These are phyloP conservation scores for Achlya hypogyna DNA, from an alignment of 352 stramenopile species.

Conservation along the genomic window DNA sequence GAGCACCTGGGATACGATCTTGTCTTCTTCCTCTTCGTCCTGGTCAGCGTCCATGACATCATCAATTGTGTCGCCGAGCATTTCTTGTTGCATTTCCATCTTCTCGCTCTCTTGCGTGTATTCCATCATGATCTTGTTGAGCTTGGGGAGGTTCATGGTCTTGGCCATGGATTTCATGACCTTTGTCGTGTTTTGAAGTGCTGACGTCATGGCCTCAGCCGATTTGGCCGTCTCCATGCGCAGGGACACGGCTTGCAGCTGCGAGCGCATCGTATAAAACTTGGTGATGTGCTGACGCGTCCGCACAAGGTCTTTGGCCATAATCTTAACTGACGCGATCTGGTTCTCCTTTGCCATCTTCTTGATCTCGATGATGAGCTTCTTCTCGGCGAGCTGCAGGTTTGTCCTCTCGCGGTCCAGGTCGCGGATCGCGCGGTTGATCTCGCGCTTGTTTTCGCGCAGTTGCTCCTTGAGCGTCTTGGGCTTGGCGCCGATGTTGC, in stretches of 20 bases:
- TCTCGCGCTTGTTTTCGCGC: conserved; percentile 97
- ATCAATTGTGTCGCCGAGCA: conserved; percentile 96
- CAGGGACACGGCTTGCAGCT: conserved; percentile 92
- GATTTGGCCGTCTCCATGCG: conserved; percentile 94
- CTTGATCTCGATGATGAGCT: conserved; percentile 96
- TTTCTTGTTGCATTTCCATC: conserved; percentile 97
- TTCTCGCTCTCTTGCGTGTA: conserved; percentile 98
- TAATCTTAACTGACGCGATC: conserved; percentile 95
- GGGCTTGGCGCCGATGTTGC: conserved; percentile 64
- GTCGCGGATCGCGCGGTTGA: conserved; percentile 93
- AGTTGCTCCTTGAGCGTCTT: conserved; percentile 87
- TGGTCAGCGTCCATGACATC: conserved; percentile 93
- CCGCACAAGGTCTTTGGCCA: conserved; percentile 94
- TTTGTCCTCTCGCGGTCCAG: conserved; percentile 92
- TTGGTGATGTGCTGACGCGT: conserved; percentile 95
- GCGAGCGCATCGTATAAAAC: conserved; percentile 97
- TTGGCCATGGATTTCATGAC: conserved; percentile 85
- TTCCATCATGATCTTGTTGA: conserved; percentile 98
- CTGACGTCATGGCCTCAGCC: conserved; percentile 91
- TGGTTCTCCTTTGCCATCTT: conserved; percentile 95
- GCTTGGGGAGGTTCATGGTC: conserved; percentile 92
- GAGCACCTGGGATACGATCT: conserved; percentile 94
- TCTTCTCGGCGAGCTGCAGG: conserved; percentile 90
- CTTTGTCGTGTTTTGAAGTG: conserved; percentile 71
- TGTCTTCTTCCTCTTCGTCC: conserved; percentile 94